Percentiles rank a stretch among this genome's conserved stretches.
Evolutionary conservation across 2,329 filamentous ascomycete species (phyloP).

Genomic region (Kalaharituber pfeilii): DNA sequence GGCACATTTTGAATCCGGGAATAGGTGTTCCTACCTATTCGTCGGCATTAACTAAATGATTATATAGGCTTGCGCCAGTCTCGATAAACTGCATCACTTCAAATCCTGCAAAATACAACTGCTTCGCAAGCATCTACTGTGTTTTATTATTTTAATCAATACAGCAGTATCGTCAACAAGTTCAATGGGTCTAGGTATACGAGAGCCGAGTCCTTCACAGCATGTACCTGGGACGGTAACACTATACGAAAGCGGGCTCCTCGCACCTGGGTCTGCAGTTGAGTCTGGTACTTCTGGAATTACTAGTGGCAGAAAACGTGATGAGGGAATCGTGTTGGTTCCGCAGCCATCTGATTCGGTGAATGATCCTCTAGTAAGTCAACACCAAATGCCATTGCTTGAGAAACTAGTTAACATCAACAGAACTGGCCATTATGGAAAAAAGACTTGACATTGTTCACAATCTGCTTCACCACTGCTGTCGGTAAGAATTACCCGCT

Average conservation of each 20-base stretch:
- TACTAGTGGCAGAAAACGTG: conserved; percentile 14
- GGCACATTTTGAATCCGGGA: no score
- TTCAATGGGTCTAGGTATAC: conserved; percentile 16
- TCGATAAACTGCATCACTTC: no score
- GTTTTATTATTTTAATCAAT: no score
- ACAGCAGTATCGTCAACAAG: no score
- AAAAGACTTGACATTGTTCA: conserved; percentile 35
- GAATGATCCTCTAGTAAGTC: conserved; percentile 37
- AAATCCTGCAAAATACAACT: no score
- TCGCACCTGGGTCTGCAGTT: neutral
- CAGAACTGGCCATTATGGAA: conserved; percentile 42
- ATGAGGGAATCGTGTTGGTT: conserved; percentile 20
- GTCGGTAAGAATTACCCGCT: conserved; percentile 22
- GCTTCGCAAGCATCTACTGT: no score
- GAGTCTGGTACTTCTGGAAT: neutral
- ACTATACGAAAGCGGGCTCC: conserved; percentile 8
- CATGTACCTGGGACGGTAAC: conserved; percentile 17
- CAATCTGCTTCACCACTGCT: conserved; percentile 33
- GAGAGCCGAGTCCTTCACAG: conserved; percentile 9
- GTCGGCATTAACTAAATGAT: no score
- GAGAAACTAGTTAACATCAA: conserved; percentile 5
- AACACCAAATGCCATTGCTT: neutral
- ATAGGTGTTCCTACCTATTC: no score
- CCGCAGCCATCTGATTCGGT: conserved; percentile 40
- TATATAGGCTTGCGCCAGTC: no score